Conservation (phyloP, 2,329 filamentous ascomycete species). For the Ophiostoma pallidulum region DNA sequence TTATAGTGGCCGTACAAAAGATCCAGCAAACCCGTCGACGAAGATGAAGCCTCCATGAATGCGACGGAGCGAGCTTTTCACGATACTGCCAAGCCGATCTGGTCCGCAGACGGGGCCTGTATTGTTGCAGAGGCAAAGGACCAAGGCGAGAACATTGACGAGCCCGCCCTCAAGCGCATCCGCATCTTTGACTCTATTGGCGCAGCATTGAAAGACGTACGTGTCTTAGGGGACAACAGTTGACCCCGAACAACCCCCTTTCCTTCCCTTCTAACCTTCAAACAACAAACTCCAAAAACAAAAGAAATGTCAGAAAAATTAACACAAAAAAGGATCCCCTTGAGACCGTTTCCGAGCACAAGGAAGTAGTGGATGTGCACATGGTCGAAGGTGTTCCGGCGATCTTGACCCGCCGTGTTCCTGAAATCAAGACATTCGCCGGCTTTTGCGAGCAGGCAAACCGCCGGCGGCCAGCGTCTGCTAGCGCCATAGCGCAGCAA, state of each 20-base stretch:
- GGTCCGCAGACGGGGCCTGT: slow-evolving; percentile 65
- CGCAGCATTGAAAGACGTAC: slow-evolving; percentile 1
- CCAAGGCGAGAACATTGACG: slow-evolving; percentile 5
- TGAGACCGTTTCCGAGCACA: slow-evolving; percentile 33
- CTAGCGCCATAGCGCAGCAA: slow-evolving; percentile 27
- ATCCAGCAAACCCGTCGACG: slow-evolving; percentile 57
- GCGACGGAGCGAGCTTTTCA: slow-evolving; percentile 59
- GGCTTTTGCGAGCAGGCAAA: slow-evolving; percentile 36
- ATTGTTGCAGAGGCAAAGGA: slow-evolving; percentile 11
- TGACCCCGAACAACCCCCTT: too few species aligned
- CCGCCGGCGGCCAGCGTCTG: slow-evolving; percentile 20
- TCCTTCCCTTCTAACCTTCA: too few species aligned
- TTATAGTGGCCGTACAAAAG: slow-evolving; percentile 90
- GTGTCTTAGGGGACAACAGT: too few species aligned
- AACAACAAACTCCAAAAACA: background rate
- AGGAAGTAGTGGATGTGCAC: slow-evolving; percentile 44
- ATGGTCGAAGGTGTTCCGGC: slow-evolving; percentile 50
- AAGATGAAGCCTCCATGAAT: slow-evolving; percentile 52
- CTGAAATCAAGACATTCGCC: slow-evolving; percentile 33
- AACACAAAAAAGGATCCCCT: slow-evolving; percentile 26
- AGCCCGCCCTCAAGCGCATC: slow-evolving; percentile 17
- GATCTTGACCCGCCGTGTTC: slow-evolving; percentile 37
- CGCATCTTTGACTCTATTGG: slow-evolving; percentile 8
- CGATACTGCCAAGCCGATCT: slow-evolving; percentile 65
- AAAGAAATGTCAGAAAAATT: background rate